Conservation (phyloP, 2,329 filamentous ascomycete species). For the Bipolaris victoriae region DNA sequence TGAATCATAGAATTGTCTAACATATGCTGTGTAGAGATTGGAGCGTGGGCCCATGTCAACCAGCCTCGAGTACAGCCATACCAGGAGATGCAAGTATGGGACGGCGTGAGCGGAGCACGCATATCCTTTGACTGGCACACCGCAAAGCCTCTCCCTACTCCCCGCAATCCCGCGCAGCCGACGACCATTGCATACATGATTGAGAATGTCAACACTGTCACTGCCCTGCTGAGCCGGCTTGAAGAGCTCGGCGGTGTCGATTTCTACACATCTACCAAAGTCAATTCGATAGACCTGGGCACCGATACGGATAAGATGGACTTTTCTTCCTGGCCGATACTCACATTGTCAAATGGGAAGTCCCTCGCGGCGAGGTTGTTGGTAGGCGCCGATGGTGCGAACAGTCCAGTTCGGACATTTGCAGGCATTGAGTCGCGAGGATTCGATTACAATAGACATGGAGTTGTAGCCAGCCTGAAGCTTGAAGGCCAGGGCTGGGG, state of each 20-base stretch:
- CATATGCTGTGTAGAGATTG: slow-evolving; percentile 62
- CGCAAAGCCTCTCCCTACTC: slow-evolving; percentile 45
- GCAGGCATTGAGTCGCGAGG: slow-evolving; percentile 84
- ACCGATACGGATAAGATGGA: slow-evolving; percentile 70
- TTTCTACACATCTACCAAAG: slow-evolving; percentile 76
- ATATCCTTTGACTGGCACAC: slow-evolving; percentile 85
- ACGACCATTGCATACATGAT: slow-evolving; percentile 91
- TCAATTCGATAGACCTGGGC: slow-evolving; percentile 80
- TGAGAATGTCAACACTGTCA: slow-evolving; percentile 89
- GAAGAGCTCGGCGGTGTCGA: slow-evolving; percentile 70
- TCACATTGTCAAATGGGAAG: slow-evolving; percentile 72
- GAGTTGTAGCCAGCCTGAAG: slow-evolving; percentile 86
- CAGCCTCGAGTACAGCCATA: slow-evolving; percentile 80
- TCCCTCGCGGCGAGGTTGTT: slow-evolving; percentile 80
- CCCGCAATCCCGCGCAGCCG: slow-evolving; percentile 51
- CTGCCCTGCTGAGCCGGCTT: slow-evolving; percentile 74
- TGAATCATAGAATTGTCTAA: slow-evolving; percentile 14
- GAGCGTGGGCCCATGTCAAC: slow-evolving; percentile 81
- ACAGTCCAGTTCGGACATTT: slow-evolving; percentile 89
- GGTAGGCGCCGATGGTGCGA: slow-evolving; percentile 91
- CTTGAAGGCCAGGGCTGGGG: slow-evolving; percentile 62
- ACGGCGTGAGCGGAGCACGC: slow-evolving; percentile 83
- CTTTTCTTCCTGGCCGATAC: slow-evolving; percentile 84
- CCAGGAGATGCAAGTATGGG: slow-evolving; percentile 98
- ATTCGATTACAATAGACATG: slow-evolving; percentile 92